phyloP scores from a whole-genome alignment of 2,329 filamentous ascomycete genomes.

The Hypoxylon sp. region DNA sequence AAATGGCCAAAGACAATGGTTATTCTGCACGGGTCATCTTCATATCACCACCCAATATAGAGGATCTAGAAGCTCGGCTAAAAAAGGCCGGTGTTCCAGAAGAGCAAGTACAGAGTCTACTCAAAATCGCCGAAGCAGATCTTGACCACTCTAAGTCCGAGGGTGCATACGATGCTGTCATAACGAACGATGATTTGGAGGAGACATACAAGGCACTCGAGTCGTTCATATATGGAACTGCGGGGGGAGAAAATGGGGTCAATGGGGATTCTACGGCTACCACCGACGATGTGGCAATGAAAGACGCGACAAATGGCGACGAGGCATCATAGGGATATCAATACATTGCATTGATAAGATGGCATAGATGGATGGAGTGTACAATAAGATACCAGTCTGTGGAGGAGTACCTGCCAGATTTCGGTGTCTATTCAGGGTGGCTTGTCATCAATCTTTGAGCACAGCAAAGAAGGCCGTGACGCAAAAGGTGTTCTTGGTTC shows the following conservation, averaged over 20 bases:
- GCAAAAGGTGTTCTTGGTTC: slow-evolving; percentile 6
- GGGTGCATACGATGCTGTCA: slow-evolving; percentile 65
- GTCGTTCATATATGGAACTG: slow-evolving; percentile 62
- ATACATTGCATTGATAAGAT: not conserved
- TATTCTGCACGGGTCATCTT: slow-evolving; percentile 70
- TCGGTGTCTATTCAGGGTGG: not conserved
- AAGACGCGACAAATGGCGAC: slow-evolving; percentile 40
- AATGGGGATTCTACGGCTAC: slow-evolving; percentile 34
- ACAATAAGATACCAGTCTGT: not conserved
- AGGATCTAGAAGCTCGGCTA: slow-evolving; percentile 59
- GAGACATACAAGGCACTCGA: slow-evolving; percentile 64
- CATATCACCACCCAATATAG: slow-evolving; percentile 61
- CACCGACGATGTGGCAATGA: slow-evolving; percentile 43
- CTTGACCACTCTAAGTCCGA: slow-evolving; percentile 62
- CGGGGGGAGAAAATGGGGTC: slow-evolving; percentile 42
- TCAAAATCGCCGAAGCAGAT: slow-evolving; percentile 59
- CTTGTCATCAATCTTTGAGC: not conserved
- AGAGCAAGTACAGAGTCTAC: slow-evolving; percentile 62
- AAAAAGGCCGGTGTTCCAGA: slow-evolving; percentile 60
- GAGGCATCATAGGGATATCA: slow-evolving; percentile 27
- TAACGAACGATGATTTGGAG: slow-evolving; percentile 67
- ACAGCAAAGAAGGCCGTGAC: not conserved
- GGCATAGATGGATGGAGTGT: not conserved
- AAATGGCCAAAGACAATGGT: slow-evolving; percentile 70
- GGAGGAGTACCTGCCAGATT: not conserved